Conservation (phyloP, 257 asterid genomes). For the Capsicum rhomboideum region DNA sequence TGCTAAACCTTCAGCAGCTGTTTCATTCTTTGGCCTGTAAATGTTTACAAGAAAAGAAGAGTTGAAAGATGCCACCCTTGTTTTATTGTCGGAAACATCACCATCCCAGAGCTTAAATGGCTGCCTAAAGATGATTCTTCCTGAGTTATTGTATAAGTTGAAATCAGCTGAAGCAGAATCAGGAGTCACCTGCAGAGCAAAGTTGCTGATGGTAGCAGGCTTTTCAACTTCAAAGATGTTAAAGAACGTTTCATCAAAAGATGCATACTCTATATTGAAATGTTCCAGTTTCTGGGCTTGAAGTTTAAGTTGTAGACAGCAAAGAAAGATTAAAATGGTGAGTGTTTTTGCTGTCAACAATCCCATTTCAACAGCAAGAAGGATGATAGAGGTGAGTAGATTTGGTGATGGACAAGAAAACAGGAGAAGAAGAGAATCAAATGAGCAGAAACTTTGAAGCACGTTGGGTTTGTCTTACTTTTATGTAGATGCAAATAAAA, state of each 20-base stretch:
- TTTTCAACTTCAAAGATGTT: not conserved
- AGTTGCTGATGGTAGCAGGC: slow-evolving; percentile 31
- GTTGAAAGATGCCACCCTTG: slow-evolving; percentile 48
- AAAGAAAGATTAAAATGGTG: slow-evolving; percentile 9
- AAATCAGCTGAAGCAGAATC: slow-evolving; percentile 24
- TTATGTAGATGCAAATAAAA: not conserved
- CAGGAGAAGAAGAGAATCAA: not conserved
- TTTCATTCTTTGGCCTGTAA: not conserved
- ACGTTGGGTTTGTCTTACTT: not conserved
- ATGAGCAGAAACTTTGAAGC: not conserved
- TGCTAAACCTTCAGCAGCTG: slow-evolving; percentile 67
- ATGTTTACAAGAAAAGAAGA: slow-evolving; percentile 61
- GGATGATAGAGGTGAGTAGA: not conserved
- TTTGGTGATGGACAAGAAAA: not conserved
- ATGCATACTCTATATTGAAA: not conserved
- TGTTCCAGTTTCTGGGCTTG: slow-evolving; percentile 21
- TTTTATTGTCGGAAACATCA: not conserved
- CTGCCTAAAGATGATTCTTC: slow-evolving; percentile 31
- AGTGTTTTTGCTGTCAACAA: slow-evolving; percentile 4
- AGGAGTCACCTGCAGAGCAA: slow-evolving; percentile 69
- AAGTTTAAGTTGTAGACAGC: slow-evolving; percentile 10
- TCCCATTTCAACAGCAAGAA: slow-evolving; percentile 24
- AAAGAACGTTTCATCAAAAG: slow-evolving; percentile 16
- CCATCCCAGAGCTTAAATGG: slow-evolving; percentile 60
- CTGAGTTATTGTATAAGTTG: slow-evolving; percentile 20